Evolutionary conservation across 2,329 filamentous ascomycete species (phyloP).

Genomic region (Trichoderma sp.): DNA sequence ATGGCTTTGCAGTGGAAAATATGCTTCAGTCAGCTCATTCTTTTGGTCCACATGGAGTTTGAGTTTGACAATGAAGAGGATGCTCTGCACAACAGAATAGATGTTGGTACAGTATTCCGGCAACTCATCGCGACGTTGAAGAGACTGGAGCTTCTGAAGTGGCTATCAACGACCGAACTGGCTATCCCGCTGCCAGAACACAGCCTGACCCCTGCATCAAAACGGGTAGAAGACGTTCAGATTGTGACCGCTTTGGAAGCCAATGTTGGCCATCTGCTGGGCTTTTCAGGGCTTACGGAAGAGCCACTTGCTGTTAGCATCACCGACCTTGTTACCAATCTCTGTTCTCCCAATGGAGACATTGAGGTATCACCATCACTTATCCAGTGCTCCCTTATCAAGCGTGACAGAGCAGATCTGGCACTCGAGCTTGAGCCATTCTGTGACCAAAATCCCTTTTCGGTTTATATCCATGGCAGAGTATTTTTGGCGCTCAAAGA

Average conservation of each 20-base stretch:
- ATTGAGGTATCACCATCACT: constrained; percentile 65
- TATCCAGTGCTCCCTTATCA: constrained; percentile 65
- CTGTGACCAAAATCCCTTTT: constrained; percentile 62
- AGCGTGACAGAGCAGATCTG: constrained; percentile 62
- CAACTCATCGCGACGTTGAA: constrained; percentile 71
- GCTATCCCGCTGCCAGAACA: constrained; percentile 51
- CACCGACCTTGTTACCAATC: constrained; percentile 68
- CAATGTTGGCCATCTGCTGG: constrained; percentile 65
- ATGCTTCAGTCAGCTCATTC: constrained; percentile 78
- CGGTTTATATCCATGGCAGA: constrained; percentile 82
- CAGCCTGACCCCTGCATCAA: constrained; percentile 41
- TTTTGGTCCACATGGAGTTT: constrained; percentile 84
- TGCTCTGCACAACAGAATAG: constrained; percentile 61
- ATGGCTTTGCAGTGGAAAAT: constrained; percentile 73
- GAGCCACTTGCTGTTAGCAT: constrained; percentile 62
- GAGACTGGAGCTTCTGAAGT: constrained; percentile 73
- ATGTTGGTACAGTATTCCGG: constrained; percentile 71
- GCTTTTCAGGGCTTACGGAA: constrained; percentile 55
- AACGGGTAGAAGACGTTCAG: constrained; percentile 53
- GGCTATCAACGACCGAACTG: constrained; percentile 66
- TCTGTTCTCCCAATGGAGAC: constrained; percentile 67
- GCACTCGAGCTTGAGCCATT: constrained; percentile 62
- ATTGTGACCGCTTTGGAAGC: constrained; percentile 63
- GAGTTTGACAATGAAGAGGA: constrained; percentile 77
- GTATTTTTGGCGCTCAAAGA: constrained; percentile 75